Evolutionary conservation across 2,329 filamentous ascomycete genomes (phyloP), one percentile per base, ranked within the genome.

Genomic region (Colletotrichum sp.): DNA sequence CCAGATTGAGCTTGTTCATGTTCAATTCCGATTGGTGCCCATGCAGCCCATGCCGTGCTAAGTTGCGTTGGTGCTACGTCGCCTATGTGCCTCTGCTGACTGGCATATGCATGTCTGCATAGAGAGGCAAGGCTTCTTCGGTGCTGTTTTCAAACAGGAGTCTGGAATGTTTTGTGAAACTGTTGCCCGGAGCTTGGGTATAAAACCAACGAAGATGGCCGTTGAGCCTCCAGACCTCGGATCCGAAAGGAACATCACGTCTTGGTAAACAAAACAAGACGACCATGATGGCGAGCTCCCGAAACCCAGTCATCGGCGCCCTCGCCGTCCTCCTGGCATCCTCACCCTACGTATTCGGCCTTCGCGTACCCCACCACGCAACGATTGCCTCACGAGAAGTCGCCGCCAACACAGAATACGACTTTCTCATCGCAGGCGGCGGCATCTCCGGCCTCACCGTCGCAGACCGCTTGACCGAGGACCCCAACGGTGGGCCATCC

Each of bases 361-460:
- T 68, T 28, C 64, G 21, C 7, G 30, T 73, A 0, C 70, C 70
- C 4, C 56, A 21, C n/a, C 24, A 69, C 18, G 70, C 70, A 7
- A 63, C 64, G 5, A 14, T 73, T 2, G 38, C 64, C 4, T 73
- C 70, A 1, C 3, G 64, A 36, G 55, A 69, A n/a, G 56, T 18
- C 1, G 55, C 68, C 32, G 26, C 36, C 43, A 62, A 30, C 3
- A 66, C 24, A 3, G 18, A 61, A 12, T 71, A 71, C n/a, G 71
- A 74, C 67, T 74, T 70, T 5, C 58, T 71, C 48, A 74, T 74
- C 26, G 67, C 71, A 1, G 71, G 71, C n/a, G 71, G 71, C 5
- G 71, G 67, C n/a, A 13, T 71, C 34, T 71, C 71, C 4, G 67
- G 71, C 3, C 67, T 74, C 16, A 74, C 71, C 10, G 71, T 74